Evolutionary conservation across 768 basidiomycete species (phyloP).

Genomic region (Phlegmacium glaucopus): DNA sequence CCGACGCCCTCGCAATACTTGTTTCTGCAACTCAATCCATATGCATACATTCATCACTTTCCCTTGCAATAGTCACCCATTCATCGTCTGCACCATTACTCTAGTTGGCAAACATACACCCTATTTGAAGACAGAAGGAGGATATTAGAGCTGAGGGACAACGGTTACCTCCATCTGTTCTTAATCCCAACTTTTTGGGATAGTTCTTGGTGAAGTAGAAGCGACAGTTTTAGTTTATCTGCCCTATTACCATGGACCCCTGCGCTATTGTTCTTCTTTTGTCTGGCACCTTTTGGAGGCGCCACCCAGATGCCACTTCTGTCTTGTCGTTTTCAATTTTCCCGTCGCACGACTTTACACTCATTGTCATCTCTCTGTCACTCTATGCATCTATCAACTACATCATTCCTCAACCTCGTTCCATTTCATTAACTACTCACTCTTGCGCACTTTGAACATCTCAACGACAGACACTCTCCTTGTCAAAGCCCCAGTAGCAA

Average conservation of each 20-base stretch:
- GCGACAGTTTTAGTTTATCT: conserved; percentile 35
- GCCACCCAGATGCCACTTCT: conserved; percentile 22
- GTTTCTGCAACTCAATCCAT: conserved; percentile 61
- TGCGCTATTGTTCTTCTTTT: conserved; percentile 27
- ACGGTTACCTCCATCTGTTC: conserved; percentile 21
- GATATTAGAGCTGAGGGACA: conserved; percentile 23
- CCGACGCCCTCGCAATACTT: conserved; percentile 60
- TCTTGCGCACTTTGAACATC: conserved; percentile 33
- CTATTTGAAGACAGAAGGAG: conserved; percentile 35
- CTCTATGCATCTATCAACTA: conserved; percentile 55
- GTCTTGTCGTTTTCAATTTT: conserved; percentile 39
- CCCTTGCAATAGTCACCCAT: conserved; percentile 61
- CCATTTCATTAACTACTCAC: conserved; percentile 33
- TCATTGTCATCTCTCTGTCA: conserved; percentile 40
- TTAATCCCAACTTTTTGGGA: conserved; percentile 19
- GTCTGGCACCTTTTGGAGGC: conserved; percentile 17
- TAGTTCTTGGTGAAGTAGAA: conserved; percentile 23
- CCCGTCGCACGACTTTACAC: conserved; percentile 34
- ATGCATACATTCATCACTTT: conserved; percentile 65
- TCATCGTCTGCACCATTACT: conserved; percentile 42
- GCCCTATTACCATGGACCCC: conserved; percentile 26
- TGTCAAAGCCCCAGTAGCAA: conserved; percentile 22
- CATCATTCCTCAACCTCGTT: conserved; percentile 44
- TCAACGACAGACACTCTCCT: conserved; percentile 50
- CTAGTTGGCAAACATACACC: conserved; percentile 47